A percentile compares a stretch with the other conserved stretches of the same genome.
Conservation (phyloP, 495 filamentous ascomycete genomes). For the Daldinia childiae region DNA sequence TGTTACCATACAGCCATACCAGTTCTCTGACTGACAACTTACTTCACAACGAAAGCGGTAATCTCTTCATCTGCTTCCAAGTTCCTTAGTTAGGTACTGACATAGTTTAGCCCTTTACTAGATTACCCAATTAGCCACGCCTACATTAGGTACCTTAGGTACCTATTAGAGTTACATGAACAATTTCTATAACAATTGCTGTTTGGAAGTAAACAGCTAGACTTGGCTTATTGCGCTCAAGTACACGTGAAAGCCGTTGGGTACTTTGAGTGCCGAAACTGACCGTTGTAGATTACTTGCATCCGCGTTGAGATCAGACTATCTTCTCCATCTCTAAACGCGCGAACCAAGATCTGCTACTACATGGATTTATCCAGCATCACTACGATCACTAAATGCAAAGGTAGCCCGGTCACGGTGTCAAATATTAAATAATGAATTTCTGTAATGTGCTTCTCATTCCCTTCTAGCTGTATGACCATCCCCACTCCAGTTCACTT, state of each 20-base stretch:
- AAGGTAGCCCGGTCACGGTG: background rate
- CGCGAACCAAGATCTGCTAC: background rate
- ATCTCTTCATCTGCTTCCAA: background rate
- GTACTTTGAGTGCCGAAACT: background rate
- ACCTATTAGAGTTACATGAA: background rate
- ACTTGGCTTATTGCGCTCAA: background rate
- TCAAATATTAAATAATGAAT: conserved; percentile 21
- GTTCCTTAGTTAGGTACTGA: too few species aligned
- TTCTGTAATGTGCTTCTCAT: conserved; percentile 40
- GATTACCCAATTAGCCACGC: too few species aligned
- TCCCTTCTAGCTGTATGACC: conserved; percentile 38
- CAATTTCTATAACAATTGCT: background rate
- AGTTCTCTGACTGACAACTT: background rate
- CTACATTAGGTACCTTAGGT: too few species aligned
- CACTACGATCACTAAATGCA: background rate
- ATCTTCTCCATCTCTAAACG: background rate
- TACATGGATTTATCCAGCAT: background rate
- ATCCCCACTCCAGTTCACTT: conserved; percentile 38
- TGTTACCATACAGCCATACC: background rate
- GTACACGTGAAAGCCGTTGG: background rate
- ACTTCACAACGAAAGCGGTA: background rate
- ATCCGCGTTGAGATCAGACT: background rate
- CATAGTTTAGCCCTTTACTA: too few species aligned
- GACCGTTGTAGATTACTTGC: background rate
- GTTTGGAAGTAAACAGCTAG: background rate